Percentiles rank a stretch among this genome's conserved stretches.
phyloP scores from a whole-genome alignment of 2,329 filamentous ascomycete species.

The Neonectria neomacrospora region DNA sequence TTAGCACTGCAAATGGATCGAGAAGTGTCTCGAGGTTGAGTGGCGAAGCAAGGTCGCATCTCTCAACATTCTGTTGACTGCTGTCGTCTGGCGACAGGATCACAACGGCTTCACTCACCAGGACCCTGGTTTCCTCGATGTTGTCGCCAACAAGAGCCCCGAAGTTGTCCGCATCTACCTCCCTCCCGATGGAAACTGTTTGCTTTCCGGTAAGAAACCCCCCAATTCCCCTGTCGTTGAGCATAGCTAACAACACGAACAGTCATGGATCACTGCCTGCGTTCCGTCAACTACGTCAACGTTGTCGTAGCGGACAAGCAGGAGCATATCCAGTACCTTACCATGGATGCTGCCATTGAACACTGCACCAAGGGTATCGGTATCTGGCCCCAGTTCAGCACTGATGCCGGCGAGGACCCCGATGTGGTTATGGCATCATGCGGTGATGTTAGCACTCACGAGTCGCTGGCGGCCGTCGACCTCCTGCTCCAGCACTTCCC shows the following conservation, averaged over 20 bases:
- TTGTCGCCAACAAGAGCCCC: slow-evolving; percentile 82
- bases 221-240: not conserved
- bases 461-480: slow-evolving; percentile 79
- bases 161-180: slow-evolving; percentile 85
- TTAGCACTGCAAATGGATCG: slow-evolving; percentile 83
- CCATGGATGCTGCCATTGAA: slow-evolving; percentile 76
- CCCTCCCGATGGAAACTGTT: slow-evolving; percentile 81
- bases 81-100: slow-evolving; percentile 84
- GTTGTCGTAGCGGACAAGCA: slow-evolving; percentile 85
- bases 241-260: slow-evolving; percentile 28
- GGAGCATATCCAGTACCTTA: slow-evolving; percentile 79
- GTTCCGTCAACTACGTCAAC: slow-evolving; percentile 82
- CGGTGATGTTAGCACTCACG: slow-evolving; percentile 79
- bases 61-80: slow-evolving; percentile 82
- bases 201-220: slow-evolving; percentile 64
- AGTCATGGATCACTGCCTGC: slow-evolving; percentile 80
- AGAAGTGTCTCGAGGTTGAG: slow-evolving; percentile 82
- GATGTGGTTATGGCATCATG: slow-evolving; percentile 82
- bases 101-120: slow-evolving; percentile 88
- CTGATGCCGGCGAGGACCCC: slow-evolving; percentile 74
- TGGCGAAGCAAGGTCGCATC: slow-evolving; percentile 80
- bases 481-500: slow-evolving; percentile 78
- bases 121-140: slow-evolving; percentile 82
- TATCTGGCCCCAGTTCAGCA: slow-evolving; percentile 82
- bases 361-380: slow-evolving; percentile 84